Conservation (phyloP, 106 monocot genomes). For the Dendrobium huoshanense region DNA sequence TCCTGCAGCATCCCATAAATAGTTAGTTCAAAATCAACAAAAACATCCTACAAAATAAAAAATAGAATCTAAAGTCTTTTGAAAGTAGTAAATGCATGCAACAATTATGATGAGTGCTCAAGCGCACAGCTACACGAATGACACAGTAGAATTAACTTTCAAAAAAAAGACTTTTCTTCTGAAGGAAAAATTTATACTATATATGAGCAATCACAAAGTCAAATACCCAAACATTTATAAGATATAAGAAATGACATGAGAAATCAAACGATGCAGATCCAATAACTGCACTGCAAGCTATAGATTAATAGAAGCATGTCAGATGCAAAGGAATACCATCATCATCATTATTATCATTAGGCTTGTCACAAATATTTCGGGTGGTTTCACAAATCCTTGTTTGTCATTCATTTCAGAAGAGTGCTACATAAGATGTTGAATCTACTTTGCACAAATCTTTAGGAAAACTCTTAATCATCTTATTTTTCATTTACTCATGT, state of each 20-base stretch:
- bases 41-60: neutral
- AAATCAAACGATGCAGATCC: neutral
- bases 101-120: neutral
- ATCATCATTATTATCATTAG: neutral
- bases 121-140: neutral
- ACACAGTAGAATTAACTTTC: neutral
- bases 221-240: neutral
- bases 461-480: neutral
- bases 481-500: neutral
- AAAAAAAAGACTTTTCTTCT: neutral
- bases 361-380: neutral
- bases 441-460: neutral
- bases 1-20: constrained; percentile 55
- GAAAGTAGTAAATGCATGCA: neutral
- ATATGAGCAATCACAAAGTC: neutral
- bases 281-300: neutral
- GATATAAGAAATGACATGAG: neutral
- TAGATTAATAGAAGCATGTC: neutral
- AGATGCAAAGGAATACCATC: neutral
- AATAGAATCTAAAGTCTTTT: neutral
- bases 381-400: neutral
- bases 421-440: neutral
- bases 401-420: neutral
- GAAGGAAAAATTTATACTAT: neutral
- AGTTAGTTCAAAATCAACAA: constrained; percentile 1